phyloP scores from a whole-genome alignment of 1,139 yeast genomes.

The Chernovozyma sophiae-reginae region DNA sequence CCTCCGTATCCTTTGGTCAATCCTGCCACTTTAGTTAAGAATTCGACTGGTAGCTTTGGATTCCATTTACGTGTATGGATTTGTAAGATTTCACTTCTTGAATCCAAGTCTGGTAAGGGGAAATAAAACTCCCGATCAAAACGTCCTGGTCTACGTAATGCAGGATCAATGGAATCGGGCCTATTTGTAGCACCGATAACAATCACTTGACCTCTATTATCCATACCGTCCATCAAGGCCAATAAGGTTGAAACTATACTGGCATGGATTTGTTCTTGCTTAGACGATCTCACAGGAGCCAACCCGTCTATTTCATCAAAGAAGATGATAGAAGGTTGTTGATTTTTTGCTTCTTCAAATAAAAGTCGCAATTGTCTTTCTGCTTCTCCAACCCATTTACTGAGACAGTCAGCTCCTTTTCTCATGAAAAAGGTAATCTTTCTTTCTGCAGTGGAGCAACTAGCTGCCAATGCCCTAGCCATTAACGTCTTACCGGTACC shows the following conservation, averaged over 20 bases:
- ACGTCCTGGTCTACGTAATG: slow-evolving; percentile 94
- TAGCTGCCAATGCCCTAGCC: slow-evolving; percentile 97
- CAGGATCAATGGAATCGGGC: slow-evolving; percentile 97
- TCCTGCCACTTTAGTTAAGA: slow-evolving; percentile 65
- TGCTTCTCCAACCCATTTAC: slow-evolving; percentile 99
- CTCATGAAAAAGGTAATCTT: slow-evolving; percentile 97
- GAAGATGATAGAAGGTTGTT: slow-evolving; percentile 92
- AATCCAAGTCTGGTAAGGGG: slow-evolving; percentile 81
- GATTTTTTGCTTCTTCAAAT: slow-evolving; percentile 93
- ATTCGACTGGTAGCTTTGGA: slow-evolving; percentile 58
- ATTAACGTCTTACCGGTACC: slow-evolving; percentile 98
- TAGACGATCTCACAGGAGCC: slow-evolving; percentile 95
- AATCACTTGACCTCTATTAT: slow-evolving; percentile 90
- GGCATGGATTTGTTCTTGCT: slow-evolving; percentile 97
- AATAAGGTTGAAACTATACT: slow-evolving; percentile 90
- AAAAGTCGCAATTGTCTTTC: slow-evolving; percentile 86
- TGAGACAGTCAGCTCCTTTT: slow-evolving; percentile 95
- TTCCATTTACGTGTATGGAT: slow-evolving; percentile 91
- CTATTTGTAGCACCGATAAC: slow-evolving; percentile 98
- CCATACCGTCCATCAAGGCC: slow-evolving; percentile 99
- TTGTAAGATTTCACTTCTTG: slow-evolving; percentile 71
- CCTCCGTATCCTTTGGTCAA: slow-evolving; percentile 97
- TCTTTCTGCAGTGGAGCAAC: slow-evolving; percentile 76
- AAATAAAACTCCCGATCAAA: slow-evolving; percentile 96
- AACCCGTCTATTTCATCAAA: slow-evolving; percentile 98